Percentiles rank a stretch among this genome's conserved stretches.
phyloP scores from a whole-genome alignment of 2,329 filamentous ascomycete species.

The Chrysoporthe austroafricana region DNA sequence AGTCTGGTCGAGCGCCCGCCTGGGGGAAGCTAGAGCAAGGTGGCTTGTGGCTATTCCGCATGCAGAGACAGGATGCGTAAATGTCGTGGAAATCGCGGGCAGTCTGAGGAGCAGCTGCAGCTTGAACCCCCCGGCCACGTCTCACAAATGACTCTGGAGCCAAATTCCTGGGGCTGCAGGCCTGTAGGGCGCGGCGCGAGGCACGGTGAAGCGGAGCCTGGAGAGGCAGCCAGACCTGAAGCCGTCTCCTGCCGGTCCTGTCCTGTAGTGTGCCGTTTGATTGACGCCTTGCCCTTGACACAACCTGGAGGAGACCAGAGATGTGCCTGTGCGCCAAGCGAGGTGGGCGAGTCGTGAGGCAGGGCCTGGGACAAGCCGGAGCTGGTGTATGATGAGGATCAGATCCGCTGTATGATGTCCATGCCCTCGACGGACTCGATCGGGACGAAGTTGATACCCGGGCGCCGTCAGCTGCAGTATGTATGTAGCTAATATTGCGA shows the following conservation, averaged over 20 bases:
- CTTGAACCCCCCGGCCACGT: constrained; percentile 29
- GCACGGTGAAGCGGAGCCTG: constrained; percentile 1
- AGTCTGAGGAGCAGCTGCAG: constrained; percentile 29
- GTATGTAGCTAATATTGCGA: background rate
- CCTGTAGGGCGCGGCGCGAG: background rate
- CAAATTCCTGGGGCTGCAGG: constrained; percentile 4
- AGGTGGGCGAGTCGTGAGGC: background rate
- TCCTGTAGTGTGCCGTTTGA: background rate
- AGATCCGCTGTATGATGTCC: constrained; percentile 1
- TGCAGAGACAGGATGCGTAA: constrained; percentile 22
- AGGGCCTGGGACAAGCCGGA: background rate
- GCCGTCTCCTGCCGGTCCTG: background rate
- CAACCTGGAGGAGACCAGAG: background rate
- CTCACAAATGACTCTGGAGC: constrained; percentile 24
- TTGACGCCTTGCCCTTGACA: background rate
- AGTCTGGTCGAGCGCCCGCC: too few species aligned
- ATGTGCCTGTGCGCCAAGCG: background rate
- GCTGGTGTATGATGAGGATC: background rate
- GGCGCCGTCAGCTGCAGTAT: background rate
- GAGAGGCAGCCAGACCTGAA: background rate
- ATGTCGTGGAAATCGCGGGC: constrained; percentile 30
- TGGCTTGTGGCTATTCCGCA: constrained; percentile 21
- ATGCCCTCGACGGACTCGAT: background rate
- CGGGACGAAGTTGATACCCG: background rate
- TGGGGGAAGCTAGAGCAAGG: constrained; percentile 5